Evolutionary conservation across 768 basidiomycete genomes (phyloP).

Genomic region (Psilocybe cyanescens): DNA sequence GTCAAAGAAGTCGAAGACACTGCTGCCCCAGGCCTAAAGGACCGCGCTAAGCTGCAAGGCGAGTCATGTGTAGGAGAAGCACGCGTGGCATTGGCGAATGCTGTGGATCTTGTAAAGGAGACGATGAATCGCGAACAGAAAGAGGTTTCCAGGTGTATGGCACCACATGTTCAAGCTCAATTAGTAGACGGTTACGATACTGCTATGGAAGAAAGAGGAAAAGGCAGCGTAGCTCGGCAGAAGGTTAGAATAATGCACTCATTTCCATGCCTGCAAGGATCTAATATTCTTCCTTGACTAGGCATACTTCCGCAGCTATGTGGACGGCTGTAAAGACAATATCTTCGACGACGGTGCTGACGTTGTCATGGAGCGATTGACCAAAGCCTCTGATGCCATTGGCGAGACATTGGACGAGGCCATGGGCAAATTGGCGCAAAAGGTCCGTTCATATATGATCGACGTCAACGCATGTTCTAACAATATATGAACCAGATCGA

Average conservation of each 20-base stretch:
- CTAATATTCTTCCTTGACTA: constrained; percentile 21
- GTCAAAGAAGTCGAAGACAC: constrained; percentile 55
- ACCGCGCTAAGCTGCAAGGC: constrained; percentile 53
- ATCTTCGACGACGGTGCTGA: constrained; percentile 59
- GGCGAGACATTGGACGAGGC: constrained; percentile 50
- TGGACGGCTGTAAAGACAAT: constrained; percentile 46
- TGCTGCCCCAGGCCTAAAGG: constrained; percentile 54
- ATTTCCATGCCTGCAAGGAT: not conserved
- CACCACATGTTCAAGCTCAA: constrained; percentile 57
- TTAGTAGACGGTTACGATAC: constrained; percentile 53
- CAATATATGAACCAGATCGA: constrained; percentile 14
- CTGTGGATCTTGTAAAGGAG: constrained; percentile 50
- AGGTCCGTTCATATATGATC: constrained; percentile 37
- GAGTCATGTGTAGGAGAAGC: constrained; percentile 57
- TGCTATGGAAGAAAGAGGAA: constrained; percentile 58
- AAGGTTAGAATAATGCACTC: constrained; percentile 40
- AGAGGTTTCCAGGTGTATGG: constrained; percentile 58
- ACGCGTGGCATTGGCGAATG: constrained; percentile 48
- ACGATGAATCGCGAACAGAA: constrained; percentile 59
- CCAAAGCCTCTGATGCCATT: constrained; percentile 49
- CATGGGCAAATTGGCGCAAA: constrained; percentile 55
- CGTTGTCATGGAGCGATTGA: constrained; percentile 49
- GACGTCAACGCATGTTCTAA: not conserved
- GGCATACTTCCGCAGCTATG: constrained; percentile 51
- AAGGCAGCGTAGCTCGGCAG: constrained; percentile 61